Percentiles rank a stretch among this genome's conserved stretches.
These are phyloP conservation scores for Aspergillus baeticus DNA, from an alignment of 495 filamentous ascomycete species.

Conservation along the genomic window DNA sequence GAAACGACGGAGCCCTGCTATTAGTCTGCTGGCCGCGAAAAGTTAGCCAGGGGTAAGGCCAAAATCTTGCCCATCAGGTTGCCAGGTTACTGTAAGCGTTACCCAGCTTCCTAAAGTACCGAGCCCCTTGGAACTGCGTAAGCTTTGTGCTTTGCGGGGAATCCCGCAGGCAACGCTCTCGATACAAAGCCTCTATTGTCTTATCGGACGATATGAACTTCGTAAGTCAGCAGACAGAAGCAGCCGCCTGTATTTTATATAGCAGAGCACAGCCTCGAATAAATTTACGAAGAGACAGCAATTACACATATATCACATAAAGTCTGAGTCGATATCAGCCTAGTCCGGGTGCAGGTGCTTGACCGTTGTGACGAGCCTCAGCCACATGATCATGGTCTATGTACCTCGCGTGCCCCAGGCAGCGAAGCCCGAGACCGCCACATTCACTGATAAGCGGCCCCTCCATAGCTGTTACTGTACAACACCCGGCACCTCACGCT, in stretches of 20 bases:
- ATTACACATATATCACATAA: neutral
- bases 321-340: neutral
- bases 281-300: neutral
- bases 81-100: too few relatives aligned
- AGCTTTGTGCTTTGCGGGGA: too few relatives aligned
- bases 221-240: neutral
- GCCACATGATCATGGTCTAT: constrained; percentile 21
- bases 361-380: constrained; percentile 13
- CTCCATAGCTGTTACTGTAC: neutral
- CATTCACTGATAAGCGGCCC: constrained; percentile 18
- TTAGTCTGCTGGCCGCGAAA: too few relatives aligned
- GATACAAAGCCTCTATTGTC: too few relatives aligned
- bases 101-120: too few relatives aligned
- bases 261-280: neutral
- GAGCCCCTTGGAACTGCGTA: too few relatives aligned
- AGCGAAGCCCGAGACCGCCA: constrained; percentile 16
- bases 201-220: too few relatives aligned
- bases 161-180: too few relatives aligned
- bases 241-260: neutral
- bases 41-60: too few relatives aligned
- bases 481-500: neutral
- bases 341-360: neutral
- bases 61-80: too few relatives aligned
- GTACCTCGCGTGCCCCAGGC: constrained; percentile 21
- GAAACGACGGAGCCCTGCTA: too few relatives aligned